Base-by-base conservation (phyloP, 495 filamentous ascomycete genomes). In the Clohesyomyces aquaticus region DNA sequence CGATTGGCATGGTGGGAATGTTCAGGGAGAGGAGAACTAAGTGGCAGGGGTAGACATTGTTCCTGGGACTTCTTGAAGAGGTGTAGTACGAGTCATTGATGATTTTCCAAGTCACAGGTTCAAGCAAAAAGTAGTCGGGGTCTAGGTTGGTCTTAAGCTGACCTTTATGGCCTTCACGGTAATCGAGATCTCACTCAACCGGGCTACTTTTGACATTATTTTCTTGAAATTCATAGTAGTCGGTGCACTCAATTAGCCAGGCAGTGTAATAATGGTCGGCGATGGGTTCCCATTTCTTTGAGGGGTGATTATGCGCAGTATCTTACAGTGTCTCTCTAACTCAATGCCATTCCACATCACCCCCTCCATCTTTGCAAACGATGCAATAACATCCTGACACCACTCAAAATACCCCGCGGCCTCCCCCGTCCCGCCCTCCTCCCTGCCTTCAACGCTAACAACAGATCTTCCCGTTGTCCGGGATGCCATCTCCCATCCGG, bases 1-100 rank as follows among this genome's bases (percentile, higher is more conserved):
- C 87, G 0, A 78, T 88, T 66, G 87, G 86, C 0, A 85, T 89
- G 65, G 78, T 89, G n/a, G 82, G 79, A 60, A 79, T 85, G 25
- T 79, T 88, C 71, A 77, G 81, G 63, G 79, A 82, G 53, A 82
- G 80, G 55, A 80, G 79, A 55, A 79, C 87, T 21, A 79, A 80
- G 61, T 89, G 85, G 86, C 81, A 86, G 73, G 75, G 59, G 19
- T 69, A 29, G 16, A 32, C 9, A n/a, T 16, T 38, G n/a, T n/a
- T n/a, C n/a, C n/a, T 38, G 32, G 32, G 32, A 38, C 6, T 38
- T 38, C 14, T 38, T 38, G 32, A 38, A 6, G 32, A 38, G 14
- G 14, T 38, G 6, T 38, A 14, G 6, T 6, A 6, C 32, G 6
- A 38, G 32, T 38, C 14, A 38, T 38, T 38, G 14, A 38, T 38